Evolutionary conservation across 352 stramenopile species (phyloP).

Genomic region (Phytopythium kandeliae): DNA sequence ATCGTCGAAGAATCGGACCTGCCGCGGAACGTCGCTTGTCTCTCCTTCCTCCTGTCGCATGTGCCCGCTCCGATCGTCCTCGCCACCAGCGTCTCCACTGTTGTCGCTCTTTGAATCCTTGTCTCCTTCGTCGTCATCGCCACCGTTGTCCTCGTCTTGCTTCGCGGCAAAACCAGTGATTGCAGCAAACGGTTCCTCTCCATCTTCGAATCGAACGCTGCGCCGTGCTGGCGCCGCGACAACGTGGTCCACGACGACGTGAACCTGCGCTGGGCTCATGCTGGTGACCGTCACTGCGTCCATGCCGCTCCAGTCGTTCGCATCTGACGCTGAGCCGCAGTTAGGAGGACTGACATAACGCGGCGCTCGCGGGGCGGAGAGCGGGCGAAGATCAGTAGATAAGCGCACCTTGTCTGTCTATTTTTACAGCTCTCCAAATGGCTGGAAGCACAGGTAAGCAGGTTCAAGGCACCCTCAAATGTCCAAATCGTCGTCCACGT

Average conservation of each 20-base stretch:
- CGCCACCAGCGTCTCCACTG: background rate
- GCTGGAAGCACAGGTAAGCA: background rate
- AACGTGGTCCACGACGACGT: background rate
- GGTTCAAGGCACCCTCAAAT: conserved; percentile 12
- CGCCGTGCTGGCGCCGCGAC: background rate
- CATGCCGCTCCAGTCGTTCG: conserved; percentile 1
- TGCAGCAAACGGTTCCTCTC: background rate
- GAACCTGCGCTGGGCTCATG: background rate
- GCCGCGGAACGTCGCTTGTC: background rate
- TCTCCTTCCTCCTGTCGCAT: background rate
- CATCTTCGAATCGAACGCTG: conserved; percentile 1
- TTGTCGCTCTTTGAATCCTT: background rate
- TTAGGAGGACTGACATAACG: background rate
- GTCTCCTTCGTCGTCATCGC: background rate
- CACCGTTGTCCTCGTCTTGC: background rate
- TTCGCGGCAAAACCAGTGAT: background rate
- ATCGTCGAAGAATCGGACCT: conserved; percentile 4
- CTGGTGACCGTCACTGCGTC: background rate
- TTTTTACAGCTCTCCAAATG: background rate
- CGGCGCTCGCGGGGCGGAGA: background rate
- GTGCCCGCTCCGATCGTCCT: background rate
- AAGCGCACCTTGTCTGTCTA: background rate
- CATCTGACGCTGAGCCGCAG: background rate
- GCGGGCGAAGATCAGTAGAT: no score
- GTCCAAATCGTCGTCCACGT: conserved; percentile 41